Conservation (phyloP, 768 basidiomycete genomes). For the Arthromyces matolae region DNA sequence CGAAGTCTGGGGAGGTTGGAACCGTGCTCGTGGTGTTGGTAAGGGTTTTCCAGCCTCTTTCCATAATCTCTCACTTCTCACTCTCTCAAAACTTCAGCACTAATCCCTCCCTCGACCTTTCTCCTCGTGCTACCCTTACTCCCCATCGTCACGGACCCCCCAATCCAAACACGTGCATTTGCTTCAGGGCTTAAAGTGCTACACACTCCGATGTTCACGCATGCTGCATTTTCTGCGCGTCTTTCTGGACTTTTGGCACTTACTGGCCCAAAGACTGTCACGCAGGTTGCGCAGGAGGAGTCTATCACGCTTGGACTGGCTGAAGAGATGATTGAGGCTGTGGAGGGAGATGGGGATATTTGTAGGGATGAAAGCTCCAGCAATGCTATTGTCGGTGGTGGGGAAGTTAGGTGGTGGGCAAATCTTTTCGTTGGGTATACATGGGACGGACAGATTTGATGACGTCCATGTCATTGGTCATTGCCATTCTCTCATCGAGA, state of each 20-base stretch:
- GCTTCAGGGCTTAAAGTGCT: slow-evolving; percentile 75
- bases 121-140: slow-evolving; percentile 72
- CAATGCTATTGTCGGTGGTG: slow-evolving; percentile 39
- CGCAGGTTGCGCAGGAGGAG: slow-evolving; percentile 72
- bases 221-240: slow-evolving; percentile 63
- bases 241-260: slow-evolving; percentile 53
- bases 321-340: slow-evolving; percentile 71
- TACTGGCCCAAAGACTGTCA: slow-evolving; percentile 50
- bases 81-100: slow-evolving; percentile 53
- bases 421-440: slow-evolving; percentile 64
- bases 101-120: slow-evolving; percentile 87
- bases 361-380: slow-evolving; percentile 67
- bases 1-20: slow-evolving; percentile 96
- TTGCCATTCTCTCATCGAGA: too few species aligned
- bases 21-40: slow-evolving; percentile 90
- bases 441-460: slow-evolving; percentile 64
- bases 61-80: not conserved
- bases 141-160: slow-evolving; percentile 58
- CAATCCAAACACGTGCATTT: slow-evolving; percentile 66
- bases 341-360: slow-evolving; percentile 67
- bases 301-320: slow-evolving; percentile 68
- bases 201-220: slow-evolving; percentile 76
- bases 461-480: too few species aligned
- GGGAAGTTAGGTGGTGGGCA: slow-evolving; percentile 69
- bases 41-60: slow-evolving; percentile 25